phyloP scores from a whole-genome alignment of 192 early-diverging fungal species.

The Chytriomyces sp. region DNA sequence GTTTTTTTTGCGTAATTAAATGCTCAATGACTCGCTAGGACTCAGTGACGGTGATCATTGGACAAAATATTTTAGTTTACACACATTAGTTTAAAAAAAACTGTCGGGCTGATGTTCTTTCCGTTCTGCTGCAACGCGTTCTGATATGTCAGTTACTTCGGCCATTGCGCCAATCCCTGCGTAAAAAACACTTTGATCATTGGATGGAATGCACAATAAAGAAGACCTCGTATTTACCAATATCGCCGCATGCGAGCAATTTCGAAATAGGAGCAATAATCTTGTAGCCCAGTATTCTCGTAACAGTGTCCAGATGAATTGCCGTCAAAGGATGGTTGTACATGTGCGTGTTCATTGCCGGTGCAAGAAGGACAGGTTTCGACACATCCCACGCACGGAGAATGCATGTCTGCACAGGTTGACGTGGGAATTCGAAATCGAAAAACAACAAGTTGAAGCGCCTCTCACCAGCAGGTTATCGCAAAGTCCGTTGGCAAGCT shows the following conservation, averaged over 20 bases:
- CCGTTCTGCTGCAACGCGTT: too few species aligned
- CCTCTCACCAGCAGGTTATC: conserved; percentile 83
- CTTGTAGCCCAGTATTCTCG: conserved; percentile 60
- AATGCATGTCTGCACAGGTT: conserved; percentile 73
- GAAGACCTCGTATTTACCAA: conserved; percentile 52
- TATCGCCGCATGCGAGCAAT: conserved; percentile 89
- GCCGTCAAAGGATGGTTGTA: conserved; percentile 91
- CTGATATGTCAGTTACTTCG: neutral
- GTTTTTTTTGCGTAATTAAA: too few species aligned
- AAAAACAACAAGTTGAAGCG: too few species aligned
- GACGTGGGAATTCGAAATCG: neutral
- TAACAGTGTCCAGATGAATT: conserved; percentile 65
- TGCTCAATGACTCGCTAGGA: too few species aligned
- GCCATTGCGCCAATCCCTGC: neutral
- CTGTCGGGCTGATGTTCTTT: too few species aligned
- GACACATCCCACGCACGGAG: conserved; percentile 85
- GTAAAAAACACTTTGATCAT: too few species aligned
- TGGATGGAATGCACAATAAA: too few species aligned
- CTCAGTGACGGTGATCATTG: too few species aligned
- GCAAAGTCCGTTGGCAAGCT: conserved; percentile 87
- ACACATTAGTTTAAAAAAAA: too few species aligned
- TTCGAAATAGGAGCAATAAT: conserved; percentile 83
- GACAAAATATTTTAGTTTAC: too few species aligned
- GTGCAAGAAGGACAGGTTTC: conserved; percentile 78
- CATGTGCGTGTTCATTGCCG: conserved; percentile 99